Evolutionary conservation across 2,329 filamentous ascomycete species (phyloP).

Genomic region (Periconia sp.): DNA sequence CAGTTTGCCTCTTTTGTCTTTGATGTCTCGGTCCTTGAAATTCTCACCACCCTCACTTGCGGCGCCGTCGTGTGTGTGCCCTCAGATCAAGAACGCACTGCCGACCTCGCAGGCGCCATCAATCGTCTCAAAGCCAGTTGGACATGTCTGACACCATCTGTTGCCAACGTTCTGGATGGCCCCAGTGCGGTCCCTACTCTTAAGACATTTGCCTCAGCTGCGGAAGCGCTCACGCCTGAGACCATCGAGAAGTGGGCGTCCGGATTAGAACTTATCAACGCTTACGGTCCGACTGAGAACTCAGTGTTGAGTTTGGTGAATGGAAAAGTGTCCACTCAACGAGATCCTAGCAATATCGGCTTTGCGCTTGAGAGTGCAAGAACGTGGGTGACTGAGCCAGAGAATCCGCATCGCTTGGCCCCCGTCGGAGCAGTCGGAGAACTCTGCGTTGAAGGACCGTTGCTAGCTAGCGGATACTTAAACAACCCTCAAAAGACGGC

Average conservation of each 20-base stretch:
- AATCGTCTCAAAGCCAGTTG: slow-evolving; percentile 30
- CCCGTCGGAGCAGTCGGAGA: slow-evolving; percentile 34
- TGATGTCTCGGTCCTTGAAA: slow-evolving; percentile 38
- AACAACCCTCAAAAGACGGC: slow-evolving; percentile 28
- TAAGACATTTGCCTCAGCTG: slow-evolving; percentile 38
- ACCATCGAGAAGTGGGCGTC: slow-evolving; percentile 29
- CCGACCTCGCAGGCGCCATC: slow-evolving; percentile 45
- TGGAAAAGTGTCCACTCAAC: slow-evolving; percentile 19
- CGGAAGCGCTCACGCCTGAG: slow-evolving; percentile 28
- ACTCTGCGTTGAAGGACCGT: slow-evolving; percentile 34
- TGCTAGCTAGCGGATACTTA: slow-evolving; percentile 34
- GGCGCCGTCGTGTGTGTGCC: slow-evolving; percentile 40
- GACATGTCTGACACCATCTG: slow-evolving; percentile 38
- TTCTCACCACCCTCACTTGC: slow-evolving; percentile 31
- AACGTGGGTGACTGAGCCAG: slow-evolving; percentile 31
- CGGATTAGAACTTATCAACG: slow-evolving; percentile 28
- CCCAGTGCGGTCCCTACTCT: slow-evolving; percentile 41
- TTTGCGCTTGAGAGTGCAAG: slow-evolving; percentile 21
- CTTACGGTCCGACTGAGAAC: slow-evolving; percentile 33
- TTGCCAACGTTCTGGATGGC: slow-evolving; percentile 36
- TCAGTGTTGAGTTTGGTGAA: slow-evolving; percentile 31
- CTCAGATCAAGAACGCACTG: slow-evolving; percentile 44
- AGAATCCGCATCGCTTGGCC: slow-evolving; percentile 29
- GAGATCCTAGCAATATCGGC: slow-evolving; percentile 29
- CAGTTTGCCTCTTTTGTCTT: slow-evolving; percentile 41